These are phyloP conservation scores for Cytospora chrysosperma DNA, from an alignment of 2,329 filamentous ascomycete species.

Conservation along the genomic window DNA sequence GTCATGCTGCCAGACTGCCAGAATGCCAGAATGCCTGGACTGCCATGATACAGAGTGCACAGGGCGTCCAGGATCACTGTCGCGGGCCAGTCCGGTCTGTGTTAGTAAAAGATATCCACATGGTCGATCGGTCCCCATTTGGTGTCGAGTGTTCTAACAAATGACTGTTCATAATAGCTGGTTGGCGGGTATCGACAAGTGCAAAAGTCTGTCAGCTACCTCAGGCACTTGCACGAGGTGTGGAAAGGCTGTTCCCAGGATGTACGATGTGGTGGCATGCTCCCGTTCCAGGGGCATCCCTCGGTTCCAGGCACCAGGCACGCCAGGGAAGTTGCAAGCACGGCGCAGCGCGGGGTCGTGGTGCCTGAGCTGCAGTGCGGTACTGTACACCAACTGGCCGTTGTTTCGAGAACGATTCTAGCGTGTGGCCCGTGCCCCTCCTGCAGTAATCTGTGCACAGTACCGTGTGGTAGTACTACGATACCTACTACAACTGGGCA, in stretches of 20 bases:
- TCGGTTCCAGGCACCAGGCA: neutral
- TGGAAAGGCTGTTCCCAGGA: neutral
- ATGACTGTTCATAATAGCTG: neutral
- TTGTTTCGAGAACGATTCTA: slow-evolving; percentile 39
- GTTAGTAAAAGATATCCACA: slow-evolving; percentile 3
- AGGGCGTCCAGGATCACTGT: slow-evolving; percentile 13
- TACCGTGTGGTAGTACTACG: too few relatives aligned
- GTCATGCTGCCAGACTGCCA: neutral
- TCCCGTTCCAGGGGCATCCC: neutral
- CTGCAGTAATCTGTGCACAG: neutral
- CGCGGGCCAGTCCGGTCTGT: slow-evolving; percentile 16
- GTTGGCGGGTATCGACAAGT: neutral
- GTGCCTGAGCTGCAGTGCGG: neutral
- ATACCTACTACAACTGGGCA: too few relatives aligned
- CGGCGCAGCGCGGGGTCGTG: slow-evolving; percentile 2
- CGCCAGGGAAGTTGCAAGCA: too few relatives aligned
- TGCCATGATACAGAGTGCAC: neutral
- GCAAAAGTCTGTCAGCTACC: neutral
- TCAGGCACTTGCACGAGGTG: too few relatives aligned
- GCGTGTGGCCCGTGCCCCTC: slow-evolving; percentile 27
- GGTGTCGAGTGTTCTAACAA: neutral
- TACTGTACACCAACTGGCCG: too few relatives aligned
- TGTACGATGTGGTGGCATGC: neutral
- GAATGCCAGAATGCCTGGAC: too few relatives aligned
- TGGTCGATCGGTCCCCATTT: neutral